Evolutionary conservation across 73 alveolate species (phyloP), one percentile per base, ranked within the genome.

Genomic region (Tetrahymena thermophila): DNA sequence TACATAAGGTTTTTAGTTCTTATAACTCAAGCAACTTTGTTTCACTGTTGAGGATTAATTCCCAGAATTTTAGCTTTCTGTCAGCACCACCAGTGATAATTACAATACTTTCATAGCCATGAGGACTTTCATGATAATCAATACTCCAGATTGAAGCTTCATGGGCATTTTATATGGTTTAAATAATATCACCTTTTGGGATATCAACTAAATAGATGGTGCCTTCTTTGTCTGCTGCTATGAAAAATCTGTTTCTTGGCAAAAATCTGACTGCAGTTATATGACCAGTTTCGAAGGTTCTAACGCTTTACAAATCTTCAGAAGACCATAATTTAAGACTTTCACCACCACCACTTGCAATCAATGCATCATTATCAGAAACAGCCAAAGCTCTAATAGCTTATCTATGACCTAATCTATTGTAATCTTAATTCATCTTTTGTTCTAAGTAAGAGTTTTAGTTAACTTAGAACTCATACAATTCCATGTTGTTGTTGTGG

Each of bases 211-310:
- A 84, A 42, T 94, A 71, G 43, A 98, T 84, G 14, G 71, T 56
- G 17, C 99, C 99, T 58, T 94, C 95, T 83, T 96, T 97, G 35
- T 98, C 97, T 15, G 98, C 98, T 57, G 96, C 85, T n/a, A 97
- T 55, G 34, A 96, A 96, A 71, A 95, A 96, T 94, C 97, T 98
- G 85, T 97, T 96, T 35, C 97, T 96, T 31, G 99, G 99, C 10
- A 98, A 94, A 35, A 97, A 95, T 35, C 96, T 35, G 28, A 96
- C 85, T 15, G 97, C 85, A 38, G 97, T 94, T 1, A 94, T 97
- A 93, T 97, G 96, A 50, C 96, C 93, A 35, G 56, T 56, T 93
- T 94, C 96, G 16, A 97, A 58, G 10, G 96, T 21, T 35, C 95
- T 94, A 14, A 96, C 34, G 50, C 97, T 89, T 34, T 43, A 58